phyloP scores from a whole-genome alignment of 116 monocot genomes.

The Phalaenopsis hybrid region DNA sequence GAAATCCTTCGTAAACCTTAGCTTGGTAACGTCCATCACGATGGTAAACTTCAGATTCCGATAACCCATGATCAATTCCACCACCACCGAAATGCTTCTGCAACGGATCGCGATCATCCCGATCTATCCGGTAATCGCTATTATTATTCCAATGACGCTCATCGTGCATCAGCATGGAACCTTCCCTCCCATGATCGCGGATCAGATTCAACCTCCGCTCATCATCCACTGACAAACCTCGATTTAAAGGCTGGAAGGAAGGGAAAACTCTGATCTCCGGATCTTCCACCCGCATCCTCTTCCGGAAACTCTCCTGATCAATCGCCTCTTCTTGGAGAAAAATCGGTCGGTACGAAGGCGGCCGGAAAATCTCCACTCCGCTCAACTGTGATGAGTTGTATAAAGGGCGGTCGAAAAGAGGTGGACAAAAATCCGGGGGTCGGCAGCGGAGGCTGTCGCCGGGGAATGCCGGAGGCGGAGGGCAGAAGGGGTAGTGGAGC shows the following conservation, averaged over 20 bases:
- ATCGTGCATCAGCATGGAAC: not conserved
- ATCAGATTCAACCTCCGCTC: slow-evolving; percentile 55
- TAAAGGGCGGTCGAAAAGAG: slow-evolving; percentile 4
- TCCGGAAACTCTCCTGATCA: slow-evolving; percentile 26
- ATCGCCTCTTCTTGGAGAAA: slow-evolving; percentile 11
- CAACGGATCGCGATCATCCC: not conserved
- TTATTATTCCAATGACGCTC: not conserved
- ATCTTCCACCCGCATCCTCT: slow-evolving; percentile 68
- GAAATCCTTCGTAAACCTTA: not conserved
- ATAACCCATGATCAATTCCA: not conserved
- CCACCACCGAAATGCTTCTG: not conserved
- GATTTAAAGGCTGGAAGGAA: slow-evolving; percentile 4
- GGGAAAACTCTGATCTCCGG: slow-evolving; percentile 2
- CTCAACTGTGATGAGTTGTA: not conserved
- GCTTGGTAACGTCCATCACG: not conserved
- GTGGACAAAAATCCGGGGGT: slow-evolving; percentile 11
- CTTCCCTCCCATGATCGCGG: slow-evolving; percentile 41
- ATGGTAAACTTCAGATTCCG: not conserved
- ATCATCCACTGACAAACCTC: slow-evolving; percentile 20
- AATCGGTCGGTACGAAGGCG: slow-evolving; percentile 1
- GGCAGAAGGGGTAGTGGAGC: slow-evolving; percentile 54
- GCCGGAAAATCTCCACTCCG: not conserved
- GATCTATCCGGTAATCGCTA: not conserved
- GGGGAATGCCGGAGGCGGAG: slow-evolving; percentile 23
- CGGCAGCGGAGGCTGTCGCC: slow-evolving; percentile 8